Base-by-base conservation (phyloP, 257 asterid genomes). In the Cordia subcordata region DNA sequence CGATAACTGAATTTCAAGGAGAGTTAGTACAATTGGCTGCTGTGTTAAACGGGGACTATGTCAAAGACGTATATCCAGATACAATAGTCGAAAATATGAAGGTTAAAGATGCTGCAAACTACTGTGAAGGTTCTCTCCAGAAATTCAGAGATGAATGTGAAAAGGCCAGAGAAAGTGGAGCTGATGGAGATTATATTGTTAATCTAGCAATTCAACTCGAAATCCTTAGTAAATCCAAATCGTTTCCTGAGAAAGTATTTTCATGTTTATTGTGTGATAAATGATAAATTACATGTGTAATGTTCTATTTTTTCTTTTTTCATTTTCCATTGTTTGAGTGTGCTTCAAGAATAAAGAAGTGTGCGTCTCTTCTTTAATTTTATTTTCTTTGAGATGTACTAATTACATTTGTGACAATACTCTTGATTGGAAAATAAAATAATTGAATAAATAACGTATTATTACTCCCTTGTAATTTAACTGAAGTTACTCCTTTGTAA, bases 1-100 rank as follows among this genome's bases (percentile, higher is more conserved):
- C 70, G n/a, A 53, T 79, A 11, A 76, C 78, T n/a, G 80, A 79
- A 3, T 79, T 59, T 60, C 82, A 76, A 54, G 63, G 16, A 38
- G 85, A 79, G 53, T 53, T 79, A 73, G 85, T 79, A 15, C 78
- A 73, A 57, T 54, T 79, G 78, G 77, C 78, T 8, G 82, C 80
- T 23, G 77, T 58, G 16, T 60, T 76, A 37, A 66, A 69, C 8
- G 82, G 85, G 12, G 85, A 79, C 51, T 70, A 70, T 58, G 54
- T n/a, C 22, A 61, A 76, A 15, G 80, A 77, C 19, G 40, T 15
- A 10, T 68, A 60, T 66, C 78, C 75, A 8, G 42, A 64, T 20
- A 73, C 71, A 38, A 50, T 69, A 44, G 64, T 79, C 13, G 82
- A 80, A 9, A 62, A 70, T 33, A 82, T 82, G 90, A 81, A 18